Evolutionary conservation across 768 basidiomycete species (phyloP).

Genomic region (Cytidiella melzeri): DNA sequence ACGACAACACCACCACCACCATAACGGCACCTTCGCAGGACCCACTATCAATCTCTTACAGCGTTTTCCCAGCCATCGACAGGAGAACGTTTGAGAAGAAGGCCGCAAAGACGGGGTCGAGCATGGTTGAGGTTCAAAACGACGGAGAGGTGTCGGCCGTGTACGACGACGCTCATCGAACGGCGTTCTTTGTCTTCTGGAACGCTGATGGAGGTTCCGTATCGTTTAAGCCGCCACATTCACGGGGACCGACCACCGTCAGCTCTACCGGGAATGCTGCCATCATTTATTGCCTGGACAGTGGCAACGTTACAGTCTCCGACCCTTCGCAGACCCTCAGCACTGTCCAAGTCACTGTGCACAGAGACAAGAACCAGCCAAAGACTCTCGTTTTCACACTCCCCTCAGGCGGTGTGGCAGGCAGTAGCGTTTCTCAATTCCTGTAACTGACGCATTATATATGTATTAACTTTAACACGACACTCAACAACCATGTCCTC

Average conservation of each 20-base stretch:
- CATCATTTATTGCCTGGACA: constrained; percentile 36
- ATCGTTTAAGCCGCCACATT: constrained; percentile 25
- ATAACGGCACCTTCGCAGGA: constrained; percentile 21
- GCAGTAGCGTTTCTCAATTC: constrained; percentile 37
- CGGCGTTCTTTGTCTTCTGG: constrained; percentile 55
- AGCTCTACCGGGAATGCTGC: constrained; percentile 35
- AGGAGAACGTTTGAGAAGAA: constrained; percentile 35
- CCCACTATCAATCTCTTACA: constrained; percentile 36
- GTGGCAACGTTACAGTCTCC: constrained; percentile 46
- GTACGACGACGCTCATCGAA: constrained; percentile 36
- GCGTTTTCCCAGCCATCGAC: constrained; percentile 46
- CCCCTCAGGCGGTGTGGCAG: constrained; percentile 42
- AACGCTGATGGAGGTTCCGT: constrained; percentile 37
- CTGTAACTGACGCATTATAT: constrained; percentile 10
- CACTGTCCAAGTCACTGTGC: constrained; percentile 28
- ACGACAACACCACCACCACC: constrained; percentile 22
- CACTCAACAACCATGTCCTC: too few relatives aligned
- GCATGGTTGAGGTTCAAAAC: constrained; percentile 38
- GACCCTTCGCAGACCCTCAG: constrained; percentile 57
- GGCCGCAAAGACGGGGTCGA: constrained; percentile 15
- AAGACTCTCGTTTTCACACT: constrained; percentile 34
- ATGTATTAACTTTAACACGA: too few relatives aligned
- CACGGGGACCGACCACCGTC: constrained; percentile 29
- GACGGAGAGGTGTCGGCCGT: constrained; percentile 44
- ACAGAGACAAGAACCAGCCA: constrained; percentile 13